phyloP scores from a whole-genome alignment of 169 alveolate species.

The Besnoitia besnoiti region DNA sequence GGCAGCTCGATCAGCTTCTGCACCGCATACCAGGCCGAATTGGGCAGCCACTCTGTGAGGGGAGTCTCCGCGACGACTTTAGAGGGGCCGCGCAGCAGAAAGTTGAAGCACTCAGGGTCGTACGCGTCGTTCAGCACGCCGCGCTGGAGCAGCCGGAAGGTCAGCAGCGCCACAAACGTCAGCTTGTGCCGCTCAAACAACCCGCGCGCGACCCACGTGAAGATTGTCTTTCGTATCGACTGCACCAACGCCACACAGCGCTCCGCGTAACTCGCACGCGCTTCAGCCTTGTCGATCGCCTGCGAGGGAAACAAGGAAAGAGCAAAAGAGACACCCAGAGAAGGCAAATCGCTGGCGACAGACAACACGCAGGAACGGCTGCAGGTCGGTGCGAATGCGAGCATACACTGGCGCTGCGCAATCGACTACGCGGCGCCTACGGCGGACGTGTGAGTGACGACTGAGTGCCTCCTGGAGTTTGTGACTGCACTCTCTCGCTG shows the following conservation, averaged over 20 bases:
- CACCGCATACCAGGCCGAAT: slow-evolving; percentile 90
- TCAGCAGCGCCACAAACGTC: slow-evolving; percentile 91
- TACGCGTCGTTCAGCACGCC: slow-evolving; percentile 88
- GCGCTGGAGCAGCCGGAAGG: slow-evolving; percentile 93
- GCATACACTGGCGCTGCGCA: too few species aligned
- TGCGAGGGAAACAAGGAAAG: slow-evolving; percentile 64
- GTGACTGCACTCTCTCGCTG: too few species aligned
- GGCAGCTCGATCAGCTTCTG: slow-evolving; percentile 91
- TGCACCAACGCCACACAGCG: slow-evolving; percentile 87
- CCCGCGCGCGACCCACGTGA: slow-evolving; percentile 95
- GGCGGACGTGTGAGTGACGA: too few species aligned
- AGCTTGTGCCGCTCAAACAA: slow-evolving; percentile 95
- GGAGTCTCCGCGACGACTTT: slow-evolving; percentile 91
- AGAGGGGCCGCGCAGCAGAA: slow-evolving; percentile 86
- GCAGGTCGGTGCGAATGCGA: background rate
- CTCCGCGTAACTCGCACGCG: slow-evolving; percentile 80
- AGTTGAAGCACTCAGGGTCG: slow-evolving; percentile 86
- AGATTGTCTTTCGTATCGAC: slow-evolving; percentile 91
- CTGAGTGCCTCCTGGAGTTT: too few species aligned
- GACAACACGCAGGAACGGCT: background rate
- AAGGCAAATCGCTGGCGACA: background rate
- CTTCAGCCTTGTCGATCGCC: slow-evolving; percentile 90
- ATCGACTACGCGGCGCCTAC: too few species aligned
- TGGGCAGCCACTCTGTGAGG: slow-evolving; percentile 93
- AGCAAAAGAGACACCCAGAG: background rate